phyloP scores from a whole-genome alignment of 306 rosid species.

The Cotoneaster glaucophyllus region DNA sequence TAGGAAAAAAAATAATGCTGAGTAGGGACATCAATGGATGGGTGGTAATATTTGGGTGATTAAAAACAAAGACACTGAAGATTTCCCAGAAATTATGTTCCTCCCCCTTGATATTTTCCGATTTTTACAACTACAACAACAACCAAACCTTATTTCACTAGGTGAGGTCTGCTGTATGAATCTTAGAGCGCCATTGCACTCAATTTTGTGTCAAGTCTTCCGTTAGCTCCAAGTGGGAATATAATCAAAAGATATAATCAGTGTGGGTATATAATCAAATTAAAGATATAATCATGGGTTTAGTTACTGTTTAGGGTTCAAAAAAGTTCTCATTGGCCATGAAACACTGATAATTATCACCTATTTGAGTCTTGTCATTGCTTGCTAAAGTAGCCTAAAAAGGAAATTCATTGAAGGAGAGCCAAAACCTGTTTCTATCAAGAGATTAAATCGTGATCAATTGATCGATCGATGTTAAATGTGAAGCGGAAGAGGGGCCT shows the following conservation, averaged over 20 bases:
- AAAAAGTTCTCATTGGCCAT: neutral
- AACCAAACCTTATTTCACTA: too few species aligned
- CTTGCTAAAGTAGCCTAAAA: neutral
- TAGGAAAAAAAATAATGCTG: constrained; percentile 28
- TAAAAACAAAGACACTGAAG: neutral
- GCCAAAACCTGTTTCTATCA: constrained; percentile 28
- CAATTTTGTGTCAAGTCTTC: too few species aligned
- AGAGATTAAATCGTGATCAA: neutral
- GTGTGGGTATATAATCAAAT: neutral
- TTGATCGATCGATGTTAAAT: neutral
- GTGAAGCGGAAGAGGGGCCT: constrained; percentile 15
- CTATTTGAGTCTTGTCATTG: neutral
- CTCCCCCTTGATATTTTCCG: neutral
- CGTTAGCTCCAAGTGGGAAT: neutral
- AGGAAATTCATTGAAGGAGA: constrained; percentile 9
- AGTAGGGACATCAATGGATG: constrained; percentile 80
- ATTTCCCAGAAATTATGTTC: constrained; percentile 1
- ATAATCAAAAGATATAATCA: neutral
- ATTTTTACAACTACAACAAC: neutral
- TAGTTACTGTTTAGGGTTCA: neutral
- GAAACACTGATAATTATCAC: neutral
- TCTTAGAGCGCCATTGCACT: too few species aligned
- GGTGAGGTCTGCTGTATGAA: too few species aligned
- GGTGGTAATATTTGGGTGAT: constrained; percentile 24
- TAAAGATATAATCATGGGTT: neutral